These are phyloP conservation scores for Fusarium cyanostomum DNA, from an alignment of 2,329 filamentous ascomycete species.

Conservation along the genomic window DNA sequence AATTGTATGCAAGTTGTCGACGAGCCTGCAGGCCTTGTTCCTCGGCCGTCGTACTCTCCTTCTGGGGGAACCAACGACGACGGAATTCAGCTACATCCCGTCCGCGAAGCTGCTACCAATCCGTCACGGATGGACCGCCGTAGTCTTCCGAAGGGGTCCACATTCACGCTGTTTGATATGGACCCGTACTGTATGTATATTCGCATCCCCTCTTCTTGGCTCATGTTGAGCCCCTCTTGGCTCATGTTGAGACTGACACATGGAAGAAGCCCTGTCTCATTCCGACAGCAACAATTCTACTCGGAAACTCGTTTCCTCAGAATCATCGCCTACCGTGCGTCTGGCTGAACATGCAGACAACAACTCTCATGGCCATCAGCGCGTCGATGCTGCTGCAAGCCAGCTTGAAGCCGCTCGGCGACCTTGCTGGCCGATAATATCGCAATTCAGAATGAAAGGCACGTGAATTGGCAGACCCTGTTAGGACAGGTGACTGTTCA, in stretches of 20 bases:
- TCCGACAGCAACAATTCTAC: background rate
- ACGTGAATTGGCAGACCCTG: background rate
- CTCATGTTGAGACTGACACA: background rate
- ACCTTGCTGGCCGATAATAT: background rate
- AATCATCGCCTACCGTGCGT: background rate
- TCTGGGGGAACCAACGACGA: constrained; percentile 10
- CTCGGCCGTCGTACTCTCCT: background rate
- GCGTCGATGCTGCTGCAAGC: background rate
- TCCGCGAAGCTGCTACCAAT: no score
- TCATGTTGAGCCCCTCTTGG: background rate
- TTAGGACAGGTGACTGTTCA: background rate
- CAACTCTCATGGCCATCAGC: background rate
- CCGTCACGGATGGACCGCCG: background rate
- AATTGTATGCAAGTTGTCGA: constrained; percentile 29
- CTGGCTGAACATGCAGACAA: background rate
- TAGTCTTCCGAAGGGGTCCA: background rate
- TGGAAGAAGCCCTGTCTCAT: background rate
- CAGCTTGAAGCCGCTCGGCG: background rate
- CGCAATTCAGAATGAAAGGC: background rate
- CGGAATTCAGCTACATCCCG: constrained; percentile 9
- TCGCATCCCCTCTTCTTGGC: background rate
- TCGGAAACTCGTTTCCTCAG: background rate
- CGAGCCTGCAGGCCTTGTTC: constrained; percentile 2
- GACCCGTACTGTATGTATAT: background rate
- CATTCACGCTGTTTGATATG: background rate